Conservation (phyloP, 768 basidiomycete genomes). For the Daedaleopsis sinensis region DNA sequence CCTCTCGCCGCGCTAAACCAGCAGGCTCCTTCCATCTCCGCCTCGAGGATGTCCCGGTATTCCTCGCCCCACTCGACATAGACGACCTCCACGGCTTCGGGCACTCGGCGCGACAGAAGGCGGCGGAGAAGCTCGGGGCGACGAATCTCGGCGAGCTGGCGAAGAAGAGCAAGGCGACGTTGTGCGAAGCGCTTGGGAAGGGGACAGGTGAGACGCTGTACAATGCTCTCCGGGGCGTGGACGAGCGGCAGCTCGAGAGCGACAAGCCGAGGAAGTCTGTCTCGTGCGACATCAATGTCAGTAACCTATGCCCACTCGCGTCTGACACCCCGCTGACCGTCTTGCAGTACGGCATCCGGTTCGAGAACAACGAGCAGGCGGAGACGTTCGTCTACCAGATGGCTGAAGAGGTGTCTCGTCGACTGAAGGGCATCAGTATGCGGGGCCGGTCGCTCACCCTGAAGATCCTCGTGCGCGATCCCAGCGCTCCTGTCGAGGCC, state of each 20-base stretch:
- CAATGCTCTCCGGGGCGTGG: slow-evolving; percentile 83
- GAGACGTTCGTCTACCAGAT: slow-evolving; percentile 78
- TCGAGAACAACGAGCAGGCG: slow-evolving; percentile 80
- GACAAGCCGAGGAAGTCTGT: slow-evolving; percentile 90
- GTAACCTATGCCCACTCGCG: slow-evolving; percentile 33
- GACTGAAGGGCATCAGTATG: slow-evolving; percentile 70
- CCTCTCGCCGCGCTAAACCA: slow-evolving; percentile 90
- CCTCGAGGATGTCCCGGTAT: slow-evolving; percentile 48
- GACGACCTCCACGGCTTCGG: slow-evolving; percentile 90
- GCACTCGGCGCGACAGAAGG: slow-evolving; percentile 72
- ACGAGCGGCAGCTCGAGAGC: slow-evolving; percentile 76
- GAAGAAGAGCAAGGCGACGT: slow-evolving; percentile 59
- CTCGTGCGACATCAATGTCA: slow-evolving; percentile 92
- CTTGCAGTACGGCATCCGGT: slow-evolving; percentile 90
- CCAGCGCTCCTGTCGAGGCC: slow-evolving; percentile 83
- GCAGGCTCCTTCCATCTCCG: slow-evolving; percentile 81
- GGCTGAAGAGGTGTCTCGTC: slow-evolving; percentile 72
- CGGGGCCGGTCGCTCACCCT: slow-evolving; percentile 77
- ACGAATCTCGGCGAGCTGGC: slow-evolving; percentile 70
- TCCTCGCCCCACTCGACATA: slow-evolving; percentile 73
- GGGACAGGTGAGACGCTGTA: slow-evolving; percentile 83
- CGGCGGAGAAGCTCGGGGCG: slow-evolving; percentile 75
- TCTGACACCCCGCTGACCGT: neutral
- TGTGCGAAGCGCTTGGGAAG: slow-evolving; percentile 79
- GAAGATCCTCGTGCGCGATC: slow-evolving; percentile 88